Evolutionary conservation across 2,329 filamentous ascomycete species (phyloP), one percentile per base, ranked within the genome.

Genomic region (Ceratocystis destructans): DNA sequence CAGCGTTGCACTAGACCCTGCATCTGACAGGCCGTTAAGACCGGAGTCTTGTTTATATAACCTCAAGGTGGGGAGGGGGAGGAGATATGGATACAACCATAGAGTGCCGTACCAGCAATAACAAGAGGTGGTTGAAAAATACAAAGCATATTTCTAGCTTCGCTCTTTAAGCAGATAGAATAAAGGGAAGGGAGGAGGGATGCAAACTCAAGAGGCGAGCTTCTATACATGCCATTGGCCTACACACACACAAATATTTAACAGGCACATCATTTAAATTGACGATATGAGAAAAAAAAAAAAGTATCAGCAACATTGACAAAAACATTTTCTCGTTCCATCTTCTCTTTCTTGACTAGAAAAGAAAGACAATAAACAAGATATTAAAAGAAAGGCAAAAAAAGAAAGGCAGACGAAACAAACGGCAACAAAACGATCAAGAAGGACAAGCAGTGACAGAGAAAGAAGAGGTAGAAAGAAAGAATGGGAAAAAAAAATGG

Each of bases 401-500:
- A 28, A 53, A 28, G 33, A 61, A 63, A 57, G 22, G 64, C 63
- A 61, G 63, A 62, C 25, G 31, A 50, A 61, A 48, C 28, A 59
- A 61, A 33, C 57, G 63, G 50, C n/a, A 31, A 62, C 53, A 61
- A 62, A 62, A n/a, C 53, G 20, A 46, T 33, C 41, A 65, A 25
- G n/a, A 57, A 37, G n/a, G 46, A 62, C 57, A 33, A 45, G 5
- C 62, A 44, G 17, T 33, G 64, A 48, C 20, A 45, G n/a, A 50
- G 57, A 64, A 64, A 65, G 63, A 64, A 65, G 63, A 59, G 45
- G 50, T 62, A 55, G 41, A 62, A 41, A 67, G 62, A 66, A 25
- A 1, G 41, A n/a, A n/a, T n/a, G n/a, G n/a, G n/a, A n/a, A n/a
- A n/a, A n/a, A n/a, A 37, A 66, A 64, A 33, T 46, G 20, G 66